A percentile compares a stretch with the other conserved stretches of the same genome.
phyloP scores from a whole-genome alignment of 805 yeast species.

The Tetrapisispora iriomotensis region DNA sequence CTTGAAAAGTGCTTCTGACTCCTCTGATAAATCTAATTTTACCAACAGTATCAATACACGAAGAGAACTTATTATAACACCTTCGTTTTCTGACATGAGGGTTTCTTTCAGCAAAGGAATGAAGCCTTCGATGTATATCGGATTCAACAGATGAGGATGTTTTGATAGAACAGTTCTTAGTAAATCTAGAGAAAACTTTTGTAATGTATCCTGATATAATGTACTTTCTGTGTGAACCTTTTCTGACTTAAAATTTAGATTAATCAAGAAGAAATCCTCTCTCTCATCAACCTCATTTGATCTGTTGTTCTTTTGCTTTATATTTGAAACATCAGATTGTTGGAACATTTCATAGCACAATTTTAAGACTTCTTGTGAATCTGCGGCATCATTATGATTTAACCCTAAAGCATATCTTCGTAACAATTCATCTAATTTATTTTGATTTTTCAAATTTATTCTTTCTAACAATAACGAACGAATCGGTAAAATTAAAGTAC shows the following conservation, averaged over 20 bases:
- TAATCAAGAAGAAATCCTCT: slow-evolving; percentile 66
- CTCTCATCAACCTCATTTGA: slow-evolving; percentile 30
- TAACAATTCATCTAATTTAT: slow-evolving; percentile 68
- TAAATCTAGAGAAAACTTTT: slow-evolving; percentile 67
- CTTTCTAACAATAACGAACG: slow-evolving; percentile 53
- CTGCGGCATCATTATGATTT: slow-evolving; percentile 52
- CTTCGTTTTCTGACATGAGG: slow-evolving; percentile 60
- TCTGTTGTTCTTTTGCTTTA: slow-evolving; percentile 10
- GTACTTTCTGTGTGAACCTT: slow-evolving; percentile 47
- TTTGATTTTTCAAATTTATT: slow-evolving; percentile 56
- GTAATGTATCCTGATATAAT: slow-evolving; percentile 50
- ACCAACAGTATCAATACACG: slow-evolving; percentile 51
- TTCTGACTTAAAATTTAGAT: slow-evolving; percentile 49
- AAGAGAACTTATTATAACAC: slow-evolving; percentile 60
- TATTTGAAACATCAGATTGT: slow-evolving; percentile 35
- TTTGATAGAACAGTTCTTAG: slow-evolving; percentile 61
- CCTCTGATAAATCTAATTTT: slow-evolving; percentile 50
- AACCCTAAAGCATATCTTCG: slow-evolving; percentile 74
- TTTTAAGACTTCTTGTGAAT: slow-evolving; percentile 48
- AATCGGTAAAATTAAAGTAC: slow-evolving; percentile 56
- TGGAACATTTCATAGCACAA: slow-evolving; percentile 65
- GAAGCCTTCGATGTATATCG: slow-evolving; percentile 57
- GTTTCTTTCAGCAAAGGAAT: slow-evolving; percentile 60
- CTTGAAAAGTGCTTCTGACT: slow-evolving; percentile 39
- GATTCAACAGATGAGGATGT: slow-evolving; percentile 49